Percentiles rank a stretch among this genome's conserved stretches.
These are phyloP conservation scores for Brassica nigra DNA, from an alignment of 345 rosid species.

Conservation along the genomic window DNA sequence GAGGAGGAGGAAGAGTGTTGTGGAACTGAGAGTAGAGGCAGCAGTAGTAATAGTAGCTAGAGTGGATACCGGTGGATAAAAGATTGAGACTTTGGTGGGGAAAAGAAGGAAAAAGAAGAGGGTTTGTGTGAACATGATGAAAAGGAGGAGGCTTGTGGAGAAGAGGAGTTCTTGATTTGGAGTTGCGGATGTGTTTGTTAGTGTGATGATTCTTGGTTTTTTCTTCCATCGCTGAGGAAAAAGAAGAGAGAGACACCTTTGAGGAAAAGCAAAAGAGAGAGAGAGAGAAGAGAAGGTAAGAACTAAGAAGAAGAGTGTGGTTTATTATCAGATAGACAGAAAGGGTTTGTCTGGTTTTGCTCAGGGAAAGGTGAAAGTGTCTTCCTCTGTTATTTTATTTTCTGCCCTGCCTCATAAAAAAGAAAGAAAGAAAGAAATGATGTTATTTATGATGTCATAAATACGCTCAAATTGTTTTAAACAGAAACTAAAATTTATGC, in stretches of 20 bases:
- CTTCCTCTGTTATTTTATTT: slow-evolving; percentile 14
- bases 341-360: slow-evolving; percentile 37
- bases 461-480: not conserved
- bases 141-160: slow-evolving; percentile 41
- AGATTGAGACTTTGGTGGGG: slow-evolving; percentile 27
- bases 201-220: slow-evolving; percentile 35
- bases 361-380: slow-evolving; percentile 42
- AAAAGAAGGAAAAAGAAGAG: slow-evolving; percentile 36
- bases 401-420: not conserved
- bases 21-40: slow-evolving; percentile 62
- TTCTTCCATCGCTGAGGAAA: slow-evolving; percentile 62
- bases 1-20: slow-evolving; percentile 48
- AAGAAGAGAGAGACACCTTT: not conserved
- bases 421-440: not conserved
- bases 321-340: slow-evolving; percentile 37
- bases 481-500: not conserved
- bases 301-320: slow-evolving; percentile 35
- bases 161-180: slow-evolving; percentile 47
- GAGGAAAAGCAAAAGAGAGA: slow-evolving; percentile 15
- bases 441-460: slow-evolving; percentile 35
- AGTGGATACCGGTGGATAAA: slow-evolving; percentile 6
- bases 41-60: slow-evolving; percentile 44
- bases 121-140: slow-evolving; percentile 45
- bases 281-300: slow-evolving; percentile 23
- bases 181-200: slow-evolving; percentile 27